phyloP scores from a whole-genome alignment of 2,329 filamentous ascomycete species.

The Kalmusia sp. region DNA sequence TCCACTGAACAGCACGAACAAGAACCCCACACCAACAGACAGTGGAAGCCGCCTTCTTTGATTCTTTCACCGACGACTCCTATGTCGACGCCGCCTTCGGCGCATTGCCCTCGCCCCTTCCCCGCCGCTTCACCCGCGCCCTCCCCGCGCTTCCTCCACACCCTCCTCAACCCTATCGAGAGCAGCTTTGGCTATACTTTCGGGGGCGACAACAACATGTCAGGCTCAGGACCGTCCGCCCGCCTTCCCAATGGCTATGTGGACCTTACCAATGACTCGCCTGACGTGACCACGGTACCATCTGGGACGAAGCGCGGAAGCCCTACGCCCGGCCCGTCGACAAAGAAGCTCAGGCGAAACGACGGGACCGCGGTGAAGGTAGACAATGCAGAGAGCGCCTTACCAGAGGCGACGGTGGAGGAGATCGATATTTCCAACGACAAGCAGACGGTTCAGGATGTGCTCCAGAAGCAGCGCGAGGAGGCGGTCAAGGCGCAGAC shows the following conservation, averaged over 20 bases:
- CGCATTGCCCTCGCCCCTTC: slow-evolving; percentile 17
- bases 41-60: slow-evolving; percentile 4
- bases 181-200: slow-evolving; percentile 19
- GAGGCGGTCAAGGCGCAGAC: slow-evolving; percentile 58
- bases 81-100: slow-evolving; percentile 24
- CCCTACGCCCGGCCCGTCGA: slow-evolving; percentile 35
- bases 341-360: slow-evolving; percentile 38
- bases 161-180: slow-evolving; percentile 36
- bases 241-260: slow-evolving; percentile 46
- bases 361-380: slow-evolving; percentile 14
- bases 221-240: slow-evolving; percentile 15
- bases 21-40: slow-evolving; percentile 10
- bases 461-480: slow-evolving; percentile 60
- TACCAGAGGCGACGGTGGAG: slow-evolving; percentile 46
- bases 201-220: slow-evolving; percentile 11
- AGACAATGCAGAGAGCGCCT: background rate
- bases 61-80: slow-evolving; percentile 10
- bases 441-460: slow-evolving; percentile 49
- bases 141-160: slow-evolving; percentile 33
- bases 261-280: slow-evolving; percentile 41
- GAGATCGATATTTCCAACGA: slow-evolving; percentile 59
- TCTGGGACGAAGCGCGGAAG: slow-evolving; percentile 28
- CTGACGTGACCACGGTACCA: slow-evolving; percentile 11
- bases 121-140: slow-evolving; percentile 18
- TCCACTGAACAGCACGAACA: background rate